A percentile compares a stretch with the other conserved stretches of the same genome.
These are phyloP conservation scores for Trichoderma citrinoviride DNA, from an alignment of 2,329 filamentous ascomycete genomes.

Conservation along the genomic window DNA sequence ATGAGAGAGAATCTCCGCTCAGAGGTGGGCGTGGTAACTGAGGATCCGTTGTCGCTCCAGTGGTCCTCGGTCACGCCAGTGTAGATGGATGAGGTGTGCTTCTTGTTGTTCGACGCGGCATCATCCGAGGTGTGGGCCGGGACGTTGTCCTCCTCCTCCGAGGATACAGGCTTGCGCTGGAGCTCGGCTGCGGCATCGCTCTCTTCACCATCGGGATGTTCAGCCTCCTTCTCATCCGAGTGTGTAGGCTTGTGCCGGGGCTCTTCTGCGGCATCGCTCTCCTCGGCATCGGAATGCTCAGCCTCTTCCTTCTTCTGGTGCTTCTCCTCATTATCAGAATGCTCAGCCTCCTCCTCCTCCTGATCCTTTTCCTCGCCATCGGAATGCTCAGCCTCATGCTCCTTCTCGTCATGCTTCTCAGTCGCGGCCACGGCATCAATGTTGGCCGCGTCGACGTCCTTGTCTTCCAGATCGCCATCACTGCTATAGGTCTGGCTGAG, in stretches of 20 bases:
- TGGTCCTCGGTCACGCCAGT: slow-evolving; percentile 39
- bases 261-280: slow-evolving; percentile 2
- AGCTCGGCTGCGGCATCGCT: slow-evolving; percentile 1
- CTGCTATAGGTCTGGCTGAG: slow-evolving; percentile 49
- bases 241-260: background rate
- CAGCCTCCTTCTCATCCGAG: background rate
- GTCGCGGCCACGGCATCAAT: background rate
- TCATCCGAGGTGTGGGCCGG: slow-evolving; percentile 32
- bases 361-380: background rate
- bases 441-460: slow-evolving; percentile 16
- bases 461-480: slow-evolving; percentile 29
- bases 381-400: background rate
- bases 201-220: background rate
- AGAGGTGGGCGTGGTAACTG: slow-evolving; percentile 40
- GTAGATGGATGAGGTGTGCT: slow-evolving; percentile 40
- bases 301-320: background rate
- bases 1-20: slow-evolving; percentile 36
- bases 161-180: background rate
- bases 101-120: slow-evolving; percentile 33
- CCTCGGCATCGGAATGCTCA: background rate
- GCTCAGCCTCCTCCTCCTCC: background rate
- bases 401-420: background rate
- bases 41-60: slow-evolving; percentile 40
- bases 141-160: background rate
- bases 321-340: background rate